Evolutionary conservation across 441 rosid genomes (phyloP).

Genomic region (Pelargonium myrrhifolium): DNA sequence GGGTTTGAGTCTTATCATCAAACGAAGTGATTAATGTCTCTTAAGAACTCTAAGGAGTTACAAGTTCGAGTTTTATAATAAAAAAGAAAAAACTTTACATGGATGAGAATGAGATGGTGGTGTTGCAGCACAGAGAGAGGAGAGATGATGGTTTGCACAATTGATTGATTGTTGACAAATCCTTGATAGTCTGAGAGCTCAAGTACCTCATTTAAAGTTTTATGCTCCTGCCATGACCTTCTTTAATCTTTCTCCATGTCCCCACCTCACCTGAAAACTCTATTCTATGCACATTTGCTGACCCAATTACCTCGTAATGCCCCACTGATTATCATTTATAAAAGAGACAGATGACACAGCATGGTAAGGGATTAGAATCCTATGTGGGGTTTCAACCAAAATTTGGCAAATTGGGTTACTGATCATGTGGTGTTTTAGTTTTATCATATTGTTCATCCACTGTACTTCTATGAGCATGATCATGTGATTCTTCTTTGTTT

Average conservation of each 20-base stretch:
- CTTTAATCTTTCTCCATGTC: background rate
- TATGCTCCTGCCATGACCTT: background rate
- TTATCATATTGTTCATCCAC: conserved; percentile 5
- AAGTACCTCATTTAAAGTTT: background rate
- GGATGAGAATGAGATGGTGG: too few species aligned
- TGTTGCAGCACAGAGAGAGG: background rate
- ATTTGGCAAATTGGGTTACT: background rate
- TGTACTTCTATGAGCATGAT: conserved; percentile 13
- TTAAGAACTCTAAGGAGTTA: too few species aligned
- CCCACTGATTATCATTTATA: too few species aligned
- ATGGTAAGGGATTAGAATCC: conserved; percentile 48
- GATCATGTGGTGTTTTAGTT: conserved; percentile 6
- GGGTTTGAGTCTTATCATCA: too few species aligned
- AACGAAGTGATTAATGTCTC: too few species aligned
- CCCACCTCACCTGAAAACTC: conserved; percentile 2
- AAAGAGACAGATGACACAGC: conserved; percentile 24
- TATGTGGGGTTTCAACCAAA: conserved; percentile 34
- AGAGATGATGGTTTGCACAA: background rate
- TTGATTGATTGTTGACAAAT: background rate
- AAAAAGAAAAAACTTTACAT: too few species aligned
- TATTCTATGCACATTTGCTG: background rate
- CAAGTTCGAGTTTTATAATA: too few species aligned
- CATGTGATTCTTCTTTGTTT: conserved; percentile 13
- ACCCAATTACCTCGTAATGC: conserved; percentile 7
- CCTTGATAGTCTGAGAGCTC: background rate